Conservation (phyloP, 179 eudicot genomes). For the Monotropa hypopitys region DNA sequence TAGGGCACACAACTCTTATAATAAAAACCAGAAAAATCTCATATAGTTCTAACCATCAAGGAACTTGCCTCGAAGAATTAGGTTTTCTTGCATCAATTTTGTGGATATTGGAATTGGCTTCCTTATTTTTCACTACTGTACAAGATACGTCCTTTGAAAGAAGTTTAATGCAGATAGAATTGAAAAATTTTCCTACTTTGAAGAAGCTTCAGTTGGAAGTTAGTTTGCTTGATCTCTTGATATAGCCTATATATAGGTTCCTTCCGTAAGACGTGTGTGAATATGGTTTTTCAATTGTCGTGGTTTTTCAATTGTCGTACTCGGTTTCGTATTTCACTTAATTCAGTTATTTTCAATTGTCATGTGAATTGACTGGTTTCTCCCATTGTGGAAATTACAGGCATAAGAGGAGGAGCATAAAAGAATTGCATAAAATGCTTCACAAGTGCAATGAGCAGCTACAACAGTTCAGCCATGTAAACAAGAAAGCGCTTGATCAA, state of each 20-base stretch:
- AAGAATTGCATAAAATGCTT: conserved; percentile 81
- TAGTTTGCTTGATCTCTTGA: background rate
- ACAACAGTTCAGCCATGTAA: conserved; percentile 91
- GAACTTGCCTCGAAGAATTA: background rate
- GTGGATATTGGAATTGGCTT: background rate
- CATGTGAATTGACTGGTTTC: background rate
- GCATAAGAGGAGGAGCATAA: conserved; percentile 55
- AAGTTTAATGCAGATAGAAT: background rate
- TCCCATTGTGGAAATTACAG: conserved; percentile 22
- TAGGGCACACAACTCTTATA: background rate
- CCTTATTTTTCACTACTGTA: background rate
- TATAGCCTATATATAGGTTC: background rate
- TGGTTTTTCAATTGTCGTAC: background rate
- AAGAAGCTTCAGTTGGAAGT: background rate
- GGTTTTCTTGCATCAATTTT: conserved; percentile 1
- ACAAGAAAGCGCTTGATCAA: conserved; percentile 96
- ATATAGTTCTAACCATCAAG: background rate
- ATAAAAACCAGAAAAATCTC: background rate
- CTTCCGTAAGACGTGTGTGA: background rate
- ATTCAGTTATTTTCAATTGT: background rate
- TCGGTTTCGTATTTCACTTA: background rate
- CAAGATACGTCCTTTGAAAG: background rate
- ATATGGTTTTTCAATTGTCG: background rate
- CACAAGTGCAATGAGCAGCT: conserved; percentile 89
- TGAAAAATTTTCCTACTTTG: background rate